phyloP scores from a whole-genome alignment of 306 rosid genomes.

The Lathyrus oleraceus region DNA sequence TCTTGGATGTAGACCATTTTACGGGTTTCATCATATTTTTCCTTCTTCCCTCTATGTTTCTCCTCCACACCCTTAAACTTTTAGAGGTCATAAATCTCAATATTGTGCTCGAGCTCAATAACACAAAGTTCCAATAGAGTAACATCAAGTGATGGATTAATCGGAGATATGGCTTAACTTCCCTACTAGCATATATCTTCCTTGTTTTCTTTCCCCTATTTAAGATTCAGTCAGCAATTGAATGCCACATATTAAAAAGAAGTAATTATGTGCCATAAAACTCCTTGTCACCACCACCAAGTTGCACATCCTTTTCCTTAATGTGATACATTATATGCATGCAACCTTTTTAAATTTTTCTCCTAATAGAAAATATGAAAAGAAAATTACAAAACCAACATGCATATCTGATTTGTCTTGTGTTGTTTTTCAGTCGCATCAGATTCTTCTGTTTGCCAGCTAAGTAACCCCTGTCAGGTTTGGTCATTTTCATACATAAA shows the following conservation, averaged over 20 bases:
- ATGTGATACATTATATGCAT: slow-evolving; percentile 29
- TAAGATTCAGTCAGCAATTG: slow-evolving; percentile 33
- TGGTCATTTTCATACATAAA: slow-evolving; percentile 36
- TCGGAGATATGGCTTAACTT: not conserved
- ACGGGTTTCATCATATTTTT: no score
- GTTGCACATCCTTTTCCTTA: slow-evolving; percentile 33
- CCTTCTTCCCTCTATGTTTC: not conserved
- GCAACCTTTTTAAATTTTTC: slow-evolving; percentile 14
- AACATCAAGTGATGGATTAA: slow-evolving; percentile 11
- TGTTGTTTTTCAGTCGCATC: slow-evolving; percentile 35
- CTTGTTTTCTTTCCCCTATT: slow-evolving; percentile 30
- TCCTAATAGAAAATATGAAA: not conserved
- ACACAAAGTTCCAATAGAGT: slow-evolving; percentile 6
- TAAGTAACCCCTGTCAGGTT: slow-evolving; percentile 50
- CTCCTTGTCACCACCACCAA: slow-evolving; percentile 9
- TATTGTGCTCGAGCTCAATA: not conserved
- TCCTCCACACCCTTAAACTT: not conserved
- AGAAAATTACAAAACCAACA: slow-evolving; percentile 19
- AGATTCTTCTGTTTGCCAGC: slow-evolving; percentile 55
- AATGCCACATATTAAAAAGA: slow-evolving; percentile 25
- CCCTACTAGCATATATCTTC: slow-evolving; percentile 35
- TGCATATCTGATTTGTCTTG: slow-evolving; percentile 23
- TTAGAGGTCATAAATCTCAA: not conserved
- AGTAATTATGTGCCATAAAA: slow-evolving; percentile 28
- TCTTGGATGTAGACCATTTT: no score